phyloP scores from a whole-genome alignment of 2,329 filamentous ascomycete species.

The Simplicillium aogashimaense region DNA sequence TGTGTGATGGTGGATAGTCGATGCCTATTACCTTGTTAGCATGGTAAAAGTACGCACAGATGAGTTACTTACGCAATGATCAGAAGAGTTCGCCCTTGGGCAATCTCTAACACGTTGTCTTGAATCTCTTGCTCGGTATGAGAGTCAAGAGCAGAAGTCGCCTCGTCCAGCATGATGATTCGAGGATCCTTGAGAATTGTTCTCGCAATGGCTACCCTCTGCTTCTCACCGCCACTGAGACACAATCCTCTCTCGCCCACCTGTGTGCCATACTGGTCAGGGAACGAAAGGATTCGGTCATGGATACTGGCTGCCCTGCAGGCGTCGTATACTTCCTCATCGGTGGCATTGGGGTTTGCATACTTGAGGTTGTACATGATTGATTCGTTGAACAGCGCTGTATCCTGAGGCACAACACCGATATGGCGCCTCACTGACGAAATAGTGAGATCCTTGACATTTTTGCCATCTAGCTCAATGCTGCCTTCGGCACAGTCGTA shows the following conservation, averaged over 20 bases:
- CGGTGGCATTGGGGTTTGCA: constrained; percentile 69
- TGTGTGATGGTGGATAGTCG: constrained; percentile 78
- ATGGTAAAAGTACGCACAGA: no score
- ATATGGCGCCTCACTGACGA: constrained; percentile 88
- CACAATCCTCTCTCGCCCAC: constrained; percentile 84
- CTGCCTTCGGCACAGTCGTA: constrained; percentile 76
- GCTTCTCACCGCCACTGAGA: constrained; percentile 84
- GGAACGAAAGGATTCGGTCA: constrained; percentile 82
- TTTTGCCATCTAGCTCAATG: constrained; percentile 75
- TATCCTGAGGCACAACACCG: constrained; percentile 94
- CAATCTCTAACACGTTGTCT: constrained; percentile 70
- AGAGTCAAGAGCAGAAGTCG: constrained; percentile 82
- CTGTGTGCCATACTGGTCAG: constrained; percentile 79
- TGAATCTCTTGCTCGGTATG: constrained; percentile 93
- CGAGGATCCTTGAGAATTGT: constrained; percentile 87
- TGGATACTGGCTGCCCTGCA: constrained; percentile 85
- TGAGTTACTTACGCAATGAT: constrained; percentile 62
- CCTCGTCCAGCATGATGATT: constrained; percentile 89
- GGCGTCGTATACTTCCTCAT: constrained; percentile 73
- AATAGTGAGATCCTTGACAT: constrained; percentile 81
- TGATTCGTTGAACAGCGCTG: constrained; percentile 87
- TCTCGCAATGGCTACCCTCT: constrained; percentile 85
- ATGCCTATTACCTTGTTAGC: constrained; percentile 31
- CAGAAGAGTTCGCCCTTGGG: constrained; percentile 79
- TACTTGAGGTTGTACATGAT: constrained; percentile 94